phyloP scores from a whole-genome alignment of 2,329 filamentous ascomycete genomes.

The Aspergillus quadricinctus region DNA sequence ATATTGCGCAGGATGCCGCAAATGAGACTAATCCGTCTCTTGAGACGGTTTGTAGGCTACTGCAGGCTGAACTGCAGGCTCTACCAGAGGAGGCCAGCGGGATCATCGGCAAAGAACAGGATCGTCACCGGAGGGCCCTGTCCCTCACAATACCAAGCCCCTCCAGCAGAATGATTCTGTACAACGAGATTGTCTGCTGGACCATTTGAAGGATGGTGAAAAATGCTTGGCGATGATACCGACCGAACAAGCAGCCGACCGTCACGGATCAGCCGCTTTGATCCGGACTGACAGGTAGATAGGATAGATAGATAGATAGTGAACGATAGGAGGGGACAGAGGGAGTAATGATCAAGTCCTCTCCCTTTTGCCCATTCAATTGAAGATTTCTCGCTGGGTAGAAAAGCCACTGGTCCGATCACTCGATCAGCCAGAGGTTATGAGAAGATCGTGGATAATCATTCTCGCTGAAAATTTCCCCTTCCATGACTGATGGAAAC shows the following conservation, averaged over 20 bases:
- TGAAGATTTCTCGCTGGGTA: neutral
- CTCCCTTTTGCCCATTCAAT: neutral
- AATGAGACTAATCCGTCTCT: constrained; percentile 18
- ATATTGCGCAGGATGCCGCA: constrained; percentile 5
- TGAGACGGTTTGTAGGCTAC: constrained; percentile 25
- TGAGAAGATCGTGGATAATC: neutral
- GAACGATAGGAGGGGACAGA: neutral
- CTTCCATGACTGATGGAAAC: neutral
- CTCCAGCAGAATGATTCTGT: constrained; percentile 8
- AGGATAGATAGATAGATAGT: neutral
- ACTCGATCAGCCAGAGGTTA: neutral
- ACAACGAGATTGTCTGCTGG: constrained; percentile 5
- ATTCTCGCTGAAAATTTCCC: neutral
- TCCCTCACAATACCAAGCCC: constrained; percentile 17
- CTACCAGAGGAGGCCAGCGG: constrained; percentile 24
- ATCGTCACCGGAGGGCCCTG: constrained; percentile 16
- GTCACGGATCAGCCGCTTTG: neutral
- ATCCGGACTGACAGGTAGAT: neutral
- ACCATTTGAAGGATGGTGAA: constrained; percentile 11
- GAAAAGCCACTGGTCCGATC: neutral
- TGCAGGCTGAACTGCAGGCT: constrained; percentile 33
- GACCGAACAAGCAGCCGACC: neutral
- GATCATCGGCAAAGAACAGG: constrained; percentile 27
- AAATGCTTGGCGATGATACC: neutral
- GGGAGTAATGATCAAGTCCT: neutral